Conservation (phyloP, 768 basidiomycete genomes). For the Boletus rubescentipes region DNA sequence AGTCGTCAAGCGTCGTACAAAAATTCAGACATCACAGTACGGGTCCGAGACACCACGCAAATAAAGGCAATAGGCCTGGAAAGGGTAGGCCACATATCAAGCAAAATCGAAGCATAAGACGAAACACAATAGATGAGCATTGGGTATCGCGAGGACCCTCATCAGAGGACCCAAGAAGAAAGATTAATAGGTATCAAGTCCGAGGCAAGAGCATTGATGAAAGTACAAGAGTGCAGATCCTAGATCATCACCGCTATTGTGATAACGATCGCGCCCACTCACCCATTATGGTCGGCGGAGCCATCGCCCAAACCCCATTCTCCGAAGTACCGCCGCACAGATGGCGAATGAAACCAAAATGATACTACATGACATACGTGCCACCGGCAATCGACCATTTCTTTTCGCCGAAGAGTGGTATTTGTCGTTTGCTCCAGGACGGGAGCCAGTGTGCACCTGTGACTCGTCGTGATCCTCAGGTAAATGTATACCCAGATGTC, state of each 20-base stretch:
- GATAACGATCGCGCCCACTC: not conserved
- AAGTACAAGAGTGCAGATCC: not conserved
- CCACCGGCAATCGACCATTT: not conserved
- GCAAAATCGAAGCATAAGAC: not conserved
- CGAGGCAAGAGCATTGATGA: not conserved
- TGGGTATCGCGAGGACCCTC: not conserved
- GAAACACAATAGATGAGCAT: not conserved
- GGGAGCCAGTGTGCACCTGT: not conserved
- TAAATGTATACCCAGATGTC: not conserved
- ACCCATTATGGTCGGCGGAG: slow-evolving; percentile 20
- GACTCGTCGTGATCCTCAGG: not conserved
- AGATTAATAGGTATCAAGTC: not conserved
- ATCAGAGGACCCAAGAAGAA: not conserved
- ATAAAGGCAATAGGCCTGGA: not conserved
- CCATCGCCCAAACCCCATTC: slow-evolving; percentile 25
- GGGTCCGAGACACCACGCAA: not conserved
- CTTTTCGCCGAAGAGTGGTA: slow-evolving; percentile 6
- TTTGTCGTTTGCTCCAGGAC: not conserved
- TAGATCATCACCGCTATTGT: not conserved
- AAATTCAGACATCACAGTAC: not conserved
- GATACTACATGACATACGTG: slow-evolving; percentile 22
- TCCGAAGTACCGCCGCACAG: slow-evolving; percentile 28
- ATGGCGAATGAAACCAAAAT: slow-evolving; percentile 29
- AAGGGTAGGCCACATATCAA: not conserved
- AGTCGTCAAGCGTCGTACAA: not conserved